Evolutionary conservation across 1,284 basidiomycete species (phyloP), one percentile per base, ranked within the genome.

Genomic region (Ustanciosporium gigantosporum): DNA sequence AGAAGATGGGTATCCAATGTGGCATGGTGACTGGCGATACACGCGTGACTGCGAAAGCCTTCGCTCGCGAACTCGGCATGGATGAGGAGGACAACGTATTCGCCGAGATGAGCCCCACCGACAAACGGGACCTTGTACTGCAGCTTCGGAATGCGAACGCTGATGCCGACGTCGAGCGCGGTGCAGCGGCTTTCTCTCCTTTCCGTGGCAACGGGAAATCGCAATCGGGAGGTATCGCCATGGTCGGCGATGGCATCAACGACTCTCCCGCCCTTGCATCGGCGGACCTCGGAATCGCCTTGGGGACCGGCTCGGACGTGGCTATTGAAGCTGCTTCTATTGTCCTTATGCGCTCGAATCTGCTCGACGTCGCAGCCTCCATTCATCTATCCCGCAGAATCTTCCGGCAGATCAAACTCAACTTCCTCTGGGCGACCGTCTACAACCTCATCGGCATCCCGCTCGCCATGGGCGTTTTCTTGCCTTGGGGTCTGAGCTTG

Each of bases 201-300:
- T 46, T 49, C 31, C 39, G 39, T 19, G 34, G 46, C 41, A 46
- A 46, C 19, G 51, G 61, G 13, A 51, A 48, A 16, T 42, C 49
- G 15, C 51, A 50, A 25, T 48, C 41, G 6, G 44, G 52, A 7
- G 66, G 66, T 17, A 49, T 69, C 23, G 73, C 74, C 17, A 74
- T 92, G 91, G 91, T 99, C 38, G 95, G 95, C 17, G 95, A 99
- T 78, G 95, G 95, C 16, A 95, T 98, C 81, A 98, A 99, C 79
- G 95, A 99, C 78, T 94, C 92, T 0, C 94, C 93, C 0, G 95
- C 94, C 1, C 86, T 98, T 1, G 93, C 94, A 15, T 90, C 89
- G 2, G 90, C 94, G 0, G 90, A 91, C 2, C 88, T 98, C 24
- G 95, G 95, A 20, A 94, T 99, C 58, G 95, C 95, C 0, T 84